Conservation (phyloP, 1,139 yeast species). For the Hansenula sp. region DNA sequence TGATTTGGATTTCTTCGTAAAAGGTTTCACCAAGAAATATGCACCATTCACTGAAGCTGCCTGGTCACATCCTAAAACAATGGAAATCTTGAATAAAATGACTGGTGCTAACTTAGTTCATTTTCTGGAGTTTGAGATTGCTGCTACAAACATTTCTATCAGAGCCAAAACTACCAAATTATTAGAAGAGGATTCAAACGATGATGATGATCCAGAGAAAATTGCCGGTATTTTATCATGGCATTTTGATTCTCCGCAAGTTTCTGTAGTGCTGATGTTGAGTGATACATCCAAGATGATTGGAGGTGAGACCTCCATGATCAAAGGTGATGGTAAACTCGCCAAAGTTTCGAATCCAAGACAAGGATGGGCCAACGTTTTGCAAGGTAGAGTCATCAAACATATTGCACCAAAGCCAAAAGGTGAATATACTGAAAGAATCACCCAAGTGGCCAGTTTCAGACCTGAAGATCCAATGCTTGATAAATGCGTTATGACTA, state of each 20-base stretch:
- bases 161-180: slow-evolving; percentile 12
- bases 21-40: slow-evolving; percentile 43
- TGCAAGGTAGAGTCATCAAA: slow-evolving; percentile 51
- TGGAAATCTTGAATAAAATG: slow-evolving; percentile 45
- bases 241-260: slow-evolving; percentile 59
- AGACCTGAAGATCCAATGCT: slow-evolving; percentile 37
- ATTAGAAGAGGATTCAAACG: slow-evolving; percentile 13
- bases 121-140: slow-evolving; percentile 52
- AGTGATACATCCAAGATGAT: slow-evolving; percentile 54
- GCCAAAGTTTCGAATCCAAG: slow-evolving; percentile 49
- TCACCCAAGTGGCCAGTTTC: slow-evolving; percentile 44
- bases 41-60: slow-evolving; percentile 47
- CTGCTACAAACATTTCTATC: slow-evolving; percentile 45
- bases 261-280: slow-evolving; percentile 59
- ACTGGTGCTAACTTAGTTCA: slow-evolving; percentile 53
- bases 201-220: slow-evolving; percentile 26
- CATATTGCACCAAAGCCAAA: slow-evolving; percentile 56
- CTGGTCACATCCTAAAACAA: slow-evolving; percentile 53
- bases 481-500: slow-evolving; percentile 37
- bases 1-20: slow-evolving; percentile 30
- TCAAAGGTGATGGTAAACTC: slow-evolving; percentile 43
- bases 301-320: slow-evolving; percentile 56
- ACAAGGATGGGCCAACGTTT: slow-evolving; percentile 47
- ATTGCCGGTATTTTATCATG: slow-evolving; percentile 53
- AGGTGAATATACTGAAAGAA: slow-evolving; percentile 46